Conservation (phyloP, 805 yeast genomes). For the Ogataea corticis region DNA sequence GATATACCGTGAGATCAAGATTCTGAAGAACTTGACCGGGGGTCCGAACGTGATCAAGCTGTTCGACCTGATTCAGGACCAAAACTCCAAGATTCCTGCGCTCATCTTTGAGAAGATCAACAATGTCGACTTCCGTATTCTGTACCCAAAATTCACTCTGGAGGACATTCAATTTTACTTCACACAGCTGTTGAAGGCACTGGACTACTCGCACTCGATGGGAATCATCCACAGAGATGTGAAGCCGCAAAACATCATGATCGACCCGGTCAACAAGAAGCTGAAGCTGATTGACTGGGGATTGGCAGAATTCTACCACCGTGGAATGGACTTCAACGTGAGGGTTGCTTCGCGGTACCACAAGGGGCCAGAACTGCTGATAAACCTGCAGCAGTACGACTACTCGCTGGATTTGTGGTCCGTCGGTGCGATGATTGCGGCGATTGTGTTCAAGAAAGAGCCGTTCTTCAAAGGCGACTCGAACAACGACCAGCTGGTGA, state of each 20-base stretch:
- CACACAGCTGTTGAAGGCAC: slow-evolving; percentile 75
- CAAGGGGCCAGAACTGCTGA: slow-evolving; percentile 88
- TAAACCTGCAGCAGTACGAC: slow-evolving; percentile 81
- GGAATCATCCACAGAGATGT: slow-evolving; percentile 96
- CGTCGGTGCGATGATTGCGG: slow-evolving; percentile 87
- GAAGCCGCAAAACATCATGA: slow-evolving; percentile 92
- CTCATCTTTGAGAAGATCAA: slow-evolving; percentile 82
- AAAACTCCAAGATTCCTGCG: slow-evolving; percentile 82
- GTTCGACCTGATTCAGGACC: slow-evolving; percentile 85
- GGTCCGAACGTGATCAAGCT: slow-evolving; percentile 81
- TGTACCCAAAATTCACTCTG: slow-evolving; percentile 78
- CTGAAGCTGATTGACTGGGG: slow-evolving; percentile 93
- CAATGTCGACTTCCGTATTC: slow-evolving; percentile 81
- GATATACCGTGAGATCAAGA: slow-evolving; percentile 87
- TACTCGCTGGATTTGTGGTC: slow-evolving; percentile 91
- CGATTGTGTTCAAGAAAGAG: slow-evolving; percentile 83
- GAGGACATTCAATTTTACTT: slow-evolving; percentile 80
- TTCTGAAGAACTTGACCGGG: slow-evolving; percentile 76
- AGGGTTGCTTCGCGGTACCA: slow-evolving; percentile 90
- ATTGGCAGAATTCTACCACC: slow-evolving; percentile 88
- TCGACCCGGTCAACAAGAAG: slow-evolving; percentile 64
- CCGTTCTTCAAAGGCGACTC: slow-evolving; percentile 93
- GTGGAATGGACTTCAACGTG: slow-evolving; percentile 85
- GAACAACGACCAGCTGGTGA: slow-evolving; percentile 88
- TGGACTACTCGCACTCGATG: slow-evolving; percentile 88